These are phyloP conservation scores for Coniochaeta ligniaria DNA, from an alignment of 2,329 filamentous ascomycete genomes.

Conservation along the genomic window DNA sequence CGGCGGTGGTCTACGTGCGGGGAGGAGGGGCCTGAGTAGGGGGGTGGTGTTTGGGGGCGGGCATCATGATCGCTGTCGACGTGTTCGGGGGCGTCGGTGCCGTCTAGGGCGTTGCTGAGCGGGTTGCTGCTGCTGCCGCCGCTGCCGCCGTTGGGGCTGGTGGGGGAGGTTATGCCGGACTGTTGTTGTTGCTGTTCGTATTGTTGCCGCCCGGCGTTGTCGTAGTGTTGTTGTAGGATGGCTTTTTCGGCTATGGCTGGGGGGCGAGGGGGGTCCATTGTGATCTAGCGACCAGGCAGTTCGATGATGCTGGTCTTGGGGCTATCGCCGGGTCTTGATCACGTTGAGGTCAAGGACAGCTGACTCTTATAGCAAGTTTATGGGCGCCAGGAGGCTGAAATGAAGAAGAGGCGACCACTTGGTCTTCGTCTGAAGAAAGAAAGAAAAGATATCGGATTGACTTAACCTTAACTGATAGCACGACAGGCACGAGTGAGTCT, in stretches of 20 bases:
- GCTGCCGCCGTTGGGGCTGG: not conserved
- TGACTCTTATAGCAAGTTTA: not conserved
- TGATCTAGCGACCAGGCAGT: too few species aligned
- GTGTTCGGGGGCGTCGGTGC: not conserved
- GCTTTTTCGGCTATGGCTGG: conserved; percentile 8
- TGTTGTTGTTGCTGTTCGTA: not conserved
- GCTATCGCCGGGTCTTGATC: not conserved
- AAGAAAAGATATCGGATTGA: not conserved
- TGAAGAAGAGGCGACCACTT: not conserved
- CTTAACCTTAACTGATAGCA: not conserved
- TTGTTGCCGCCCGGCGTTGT: not conserved
- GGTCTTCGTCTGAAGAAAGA: not conserved
- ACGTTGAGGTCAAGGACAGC: not conserved
- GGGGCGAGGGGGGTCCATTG: not conserved
- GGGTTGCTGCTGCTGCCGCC: not conserved
- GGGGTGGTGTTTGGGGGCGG: conserved; percentile 18
- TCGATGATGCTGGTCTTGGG: not conserved
- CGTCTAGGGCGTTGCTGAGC: not conserved
- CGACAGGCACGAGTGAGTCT: too few species aligned
- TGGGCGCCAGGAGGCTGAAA: not conserved
- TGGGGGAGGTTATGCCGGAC: not conserved
- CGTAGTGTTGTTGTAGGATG: not conserved
- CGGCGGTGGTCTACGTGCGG: conserved; percentile 8
- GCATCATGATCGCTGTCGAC: not conserved
- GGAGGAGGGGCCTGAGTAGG: conserved; percentile 25